Evolutionary conservation across 345 rosid genomes (phyloP).

Genomic region (Salix dunnii): DNA sequence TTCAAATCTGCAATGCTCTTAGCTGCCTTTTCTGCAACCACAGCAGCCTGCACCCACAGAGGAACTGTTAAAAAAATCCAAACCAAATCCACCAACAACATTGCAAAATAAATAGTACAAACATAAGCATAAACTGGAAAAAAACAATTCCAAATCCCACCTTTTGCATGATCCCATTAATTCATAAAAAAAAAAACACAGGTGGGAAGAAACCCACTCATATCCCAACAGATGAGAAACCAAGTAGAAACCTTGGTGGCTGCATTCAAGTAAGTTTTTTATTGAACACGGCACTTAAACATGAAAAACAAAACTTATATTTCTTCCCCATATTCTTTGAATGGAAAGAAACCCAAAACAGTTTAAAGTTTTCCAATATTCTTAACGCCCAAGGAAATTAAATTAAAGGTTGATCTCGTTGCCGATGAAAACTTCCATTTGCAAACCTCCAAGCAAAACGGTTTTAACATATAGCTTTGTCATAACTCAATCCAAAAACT

Average conservation of each 20-base stretch:
- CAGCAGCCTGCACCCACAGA: constrained; percentile 64
- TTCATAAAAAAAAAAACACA: not conserved
- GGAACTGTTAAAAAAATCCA: constrained; percentile 7
- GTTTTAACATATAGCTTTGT: not conserved
- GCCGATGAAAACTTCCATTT: not conserved
- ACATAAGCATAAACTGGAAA: not conserved
- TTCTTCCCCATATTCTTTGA: not conserved
- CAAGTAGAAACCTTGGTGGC: not conserved
- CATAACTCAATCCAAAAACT: not conserved
- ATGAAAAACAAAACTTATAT: not conserved
- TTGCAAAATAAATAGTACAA: not conserved
- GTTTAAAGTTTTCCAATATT: not conserved
- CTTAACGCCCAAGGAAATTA: not conserved
- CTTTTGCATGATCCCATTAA: not conserved
- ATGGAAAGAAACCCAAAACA: not conserved
- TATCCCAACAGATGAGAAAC: not conserved
- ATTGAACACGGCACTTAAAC: not conserved
- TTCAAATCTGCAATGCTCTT: constrained; percentile 65
- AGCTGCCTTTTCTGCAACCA: constrained; percentile 79
- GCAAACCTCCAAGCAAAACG: not conserved
- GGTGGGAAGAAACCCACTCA: no score
- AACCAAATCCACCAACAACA: not conserved
- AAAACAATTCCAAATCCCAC: not conserved
- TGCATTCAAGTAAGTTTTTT: not conserved
- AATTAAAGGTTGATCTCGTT: no score